phyloP scores from a whole-genome alignment of 768 basidiomycete genomes.

The Mycena chlorophos region DNA sequence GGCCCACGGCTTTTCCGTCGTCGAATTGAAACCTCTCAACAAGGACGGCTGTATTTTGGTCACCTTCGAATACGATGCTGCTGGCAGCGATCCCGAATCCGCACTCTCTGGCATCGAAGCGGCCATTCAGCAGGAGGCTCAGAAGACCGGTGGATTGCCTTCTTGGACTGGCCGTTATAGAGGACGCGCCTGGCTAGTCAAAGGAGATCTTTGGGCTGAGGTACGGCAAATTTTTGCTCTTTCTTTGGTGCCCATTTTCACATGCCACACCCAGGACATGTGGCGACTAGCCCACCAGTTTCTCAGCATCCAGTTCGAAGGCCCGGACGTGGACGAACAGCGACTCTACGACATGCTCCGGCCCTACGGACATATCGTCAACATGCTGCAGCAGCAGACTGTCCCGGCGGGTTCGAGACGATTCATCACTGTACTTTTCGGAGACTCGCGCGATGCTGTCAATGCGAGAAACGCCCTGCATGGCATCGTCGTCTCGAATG shows the following conservation, averaged over 20 bases:
- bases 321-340: constrained; percentile 84
- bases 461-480: constrained; percentile 84
- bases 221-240: constrained; percentile 36
- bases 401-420: constrained; percentile 69
- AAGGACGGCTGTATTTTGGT: constrained; percentile 92
- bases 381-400: constrained; percentile 60
- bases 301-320: constrained; percentile 82
- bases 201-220: constrained; percentile 81
- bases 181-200: constrained; percentile 71
- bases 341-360: constrained; percentile 74
- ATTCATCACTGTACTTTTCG: constrained; percentile 63
- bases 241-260: not conserved
- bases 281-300: constrained; percentile 73
- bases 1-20: constrained; percentile 58
- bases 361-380: constrained; percentile 78
- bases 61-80: constrained; percentile 59
- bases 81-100: constrained; percentile 33
- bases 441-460: constrained; percentile 64
- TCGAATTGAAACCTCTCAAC: constrained; percentile 59
- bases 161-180: constrained; percentile 47
- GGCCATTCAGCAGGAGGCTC: constrained; percentile 47
- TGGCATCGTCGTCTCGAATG: constrained; percentile 45
- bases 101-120: constrained; percentile 51
- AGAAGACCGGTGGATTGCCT: constrained; percentile 18
- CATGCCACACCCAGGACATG: constrained; percentile 65